A percentile compares a stretch with the other conserved stretches of the same genome.
Evolutionary conservation across 371 early-diverging fungal species (phyloP).

Genomic region (Mucor ambiguus): DNA sequence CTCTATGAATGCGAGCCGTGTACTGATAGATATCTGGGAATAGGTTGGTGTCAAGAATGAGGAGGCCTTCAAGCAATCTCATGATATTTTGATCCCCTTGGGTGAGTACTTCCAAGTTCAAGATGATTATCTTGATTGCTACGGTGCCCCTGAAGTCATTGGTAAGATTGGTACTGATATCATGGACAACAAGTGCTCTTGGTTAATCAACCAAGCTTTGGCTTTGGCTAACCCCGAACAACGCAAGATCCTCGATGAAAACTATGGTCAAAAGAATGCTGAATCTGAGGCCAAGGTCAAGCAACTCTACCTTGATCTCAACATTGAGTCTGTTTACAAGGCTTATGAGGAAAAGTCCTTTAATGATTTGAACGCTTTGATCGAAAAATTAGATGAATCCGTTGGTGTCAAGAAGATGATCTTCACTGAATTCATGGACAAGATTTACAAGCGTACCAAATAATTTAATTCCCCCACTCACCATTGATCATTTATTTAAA

Average conservation of each 20-base stretch:
- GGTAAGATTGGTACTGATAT: conserved; percentile 99
- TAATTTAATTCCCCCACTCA: conserved; percentile 42
- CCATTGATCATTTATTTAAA: neutral
- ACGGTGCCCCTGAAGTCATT: conserved; percentile 86
- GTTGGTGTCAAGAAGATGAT: conserved; percentile 76
- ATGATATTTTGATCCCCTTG: conserved; percentile 86
- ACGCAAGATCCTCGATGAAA: conserved; percentile 82
- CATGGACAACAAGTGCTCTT: conserved; percentile 98
- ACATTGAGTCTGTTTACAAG: conserved; percentile 77
- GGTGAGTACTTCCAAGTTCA: conserved; percentile 98
- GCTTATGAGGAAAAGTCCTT: conserved; percentile 87
- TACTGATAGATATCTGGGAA: neutral
- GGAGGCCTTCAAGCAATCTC: conserved; percentile 78
- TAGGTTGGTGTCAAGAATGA: conserved; percentile 79
- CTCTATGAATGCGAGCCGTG: neutral
- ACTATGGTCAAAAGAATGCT: conserved; percentile 88
- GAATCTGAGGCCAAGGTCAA: conserved; percentile 82
- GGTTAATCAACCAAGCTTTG: conserved; percentile 94
- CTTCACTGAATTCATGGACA: conserved; percentile 89
- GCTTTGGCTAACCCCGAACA: conserved; percentile 76
- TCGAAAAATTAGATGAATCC: conserved; percentile 72
- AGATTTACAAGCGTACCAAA: conserved; percentile 92
- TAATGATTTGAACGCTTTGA: conserved; percentile 69
- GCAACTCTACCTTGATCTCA: conserved; percentile 77
- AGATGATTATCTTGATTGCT: conserved; percentile 96